Conservation (phyloP, 2,329 filamentous ascomycete genomes). For the Aspergillus ochraceus region DNA sequence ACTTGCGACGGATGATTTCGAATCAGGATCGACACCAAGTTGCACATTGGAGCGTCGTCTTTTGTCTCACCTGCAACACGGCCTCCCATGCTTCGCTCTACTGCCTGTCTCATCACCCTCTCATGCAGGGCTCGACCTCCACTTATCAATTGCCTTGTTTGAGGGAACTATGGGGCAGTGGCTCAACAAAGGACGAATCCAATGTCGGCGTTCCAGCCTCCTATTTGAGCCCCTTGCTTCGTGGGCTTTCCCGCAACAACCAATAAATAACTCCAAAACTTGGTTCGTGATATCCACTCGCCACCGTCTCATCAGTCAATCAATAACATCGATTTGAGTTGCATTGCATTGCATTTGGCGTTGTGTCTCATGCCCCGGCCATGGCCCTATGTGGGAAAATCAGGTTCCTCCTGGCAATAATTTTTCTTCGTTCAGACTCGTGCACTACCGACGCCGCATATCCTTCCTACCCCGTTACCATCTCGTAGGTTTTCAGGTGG, state of each 20-base stretch:
- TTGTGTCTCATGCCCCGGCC: conserved; percentile 12
- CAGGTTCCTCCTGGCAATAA: conserved; percentile 9
- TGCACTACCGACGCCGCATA: conserved; percentile 11
- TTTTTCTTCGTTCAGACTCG: conserved; percentile 12
- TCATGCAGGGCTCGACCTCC: conserved; percentile 18
- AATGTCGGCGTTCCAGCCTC: conserved; percentile 10
- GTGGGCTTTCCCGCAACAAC: conserved; percentile 9
- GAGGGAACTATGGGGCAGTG: conserved; percentile 3
- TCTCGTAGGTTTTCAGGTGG: conserved; percentile 1
- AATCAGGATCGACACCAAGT: conserved; percentile 10
- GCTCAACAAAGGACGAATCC: conserved; percentile 9
- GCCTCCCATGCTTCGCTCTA: conserved; percentile 15
- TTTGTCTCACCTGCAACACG: conserved; percentile 16
- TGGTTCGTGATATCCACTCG: background rate
- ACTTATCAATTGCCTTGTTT: conserved; percentile 11
- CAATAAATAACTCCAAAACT: conserved; percentile 11
- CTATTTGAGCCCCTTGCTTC: conserved; percentile 22
- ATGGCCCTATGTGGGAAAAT: conserved; percentile 8
- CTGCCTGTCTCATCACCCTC: conserved; percentile 10
- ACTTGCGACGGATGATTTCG: conserved; percentile 4
- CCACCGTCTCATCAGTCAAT: conserved; percentile 13
- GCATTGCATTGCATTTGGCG: conserved; percentile 25
- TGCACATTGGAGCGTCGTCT: conserved; percentile 8
- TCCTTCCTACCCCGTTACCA: conserved; percentile 8
- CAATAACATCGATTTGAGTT: conserved; percentile 23